Conservation (phyloP, 1,284 basidiomycete species). For the Austroboletus novae-zelandiae region DNA sequence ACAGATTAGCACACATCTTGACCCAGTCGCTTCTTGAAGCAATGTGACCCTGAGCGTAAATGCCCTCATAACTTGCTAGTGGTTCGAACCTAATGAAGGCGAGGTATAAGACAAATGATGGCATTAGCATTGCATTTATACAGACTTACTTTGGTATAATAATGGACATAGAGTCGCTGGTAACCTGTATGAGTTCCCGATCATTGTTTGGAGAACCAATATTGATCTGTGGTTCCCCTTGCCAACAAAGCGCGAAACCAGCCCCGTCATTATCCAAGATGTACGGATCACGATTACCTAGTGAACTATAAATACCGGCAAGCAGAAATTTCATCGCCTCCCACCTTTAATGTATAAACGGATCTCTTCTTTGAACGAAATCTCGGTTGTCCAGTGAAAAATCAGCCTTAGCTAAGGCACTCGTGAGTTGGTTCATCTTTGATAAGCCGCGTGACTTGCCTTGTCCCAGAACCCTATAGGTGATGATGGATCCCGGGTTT, state of each 20-base stretch:
- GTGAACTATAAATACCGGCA: conserved; percentile 16
- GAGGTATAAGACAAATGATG: not conserved
- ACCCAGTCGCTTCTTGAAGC: conserved; percentile 35
- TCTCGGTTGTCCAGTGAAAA: conserved; percentile 80
- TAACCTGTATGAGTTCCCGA: conserved; percentile 81
- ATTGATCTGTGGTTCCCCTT: conserved; percentile 70
- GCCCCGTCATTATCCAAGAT: conserved; percentile 73
- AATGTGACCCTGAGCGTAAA: conserved; percentile 18
- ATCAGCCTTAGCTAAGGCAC: conserved; percentile 68
- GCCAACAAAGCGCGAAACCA: conserved; percentile 89
- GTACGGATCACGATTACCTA: conserved; percentile 87
- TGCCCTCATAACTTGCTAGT: not conserved
- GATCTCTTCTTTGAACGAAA: conserved; percentile 74
- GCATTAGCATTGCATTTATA: not conserved
- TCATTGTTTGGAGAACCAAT: conserved; percentile 77
- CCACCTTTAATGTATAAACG: conserved; percentile 85
- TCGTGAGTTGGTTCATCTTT: conserved; percentile 1
- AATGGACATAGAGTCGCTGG: conserved; percentile 77
- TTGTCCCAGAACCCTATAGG: conserved; percentile 95
- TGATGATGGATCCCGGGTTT: conserved; percentile 85
- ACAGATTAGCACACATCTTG: conserved; percentile 78
- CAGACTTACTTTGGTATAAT: conserved; percentile 74
- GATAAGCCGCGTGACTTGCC: conserved; percentile 35
- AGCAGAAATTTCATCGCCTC: conserved; percentile 10
- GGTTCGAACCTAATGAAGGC: conserved; percentile 23